phyloP scores from a whole-genome alignment of 306 rosid species.

The Malus sylvestris region DNA sequence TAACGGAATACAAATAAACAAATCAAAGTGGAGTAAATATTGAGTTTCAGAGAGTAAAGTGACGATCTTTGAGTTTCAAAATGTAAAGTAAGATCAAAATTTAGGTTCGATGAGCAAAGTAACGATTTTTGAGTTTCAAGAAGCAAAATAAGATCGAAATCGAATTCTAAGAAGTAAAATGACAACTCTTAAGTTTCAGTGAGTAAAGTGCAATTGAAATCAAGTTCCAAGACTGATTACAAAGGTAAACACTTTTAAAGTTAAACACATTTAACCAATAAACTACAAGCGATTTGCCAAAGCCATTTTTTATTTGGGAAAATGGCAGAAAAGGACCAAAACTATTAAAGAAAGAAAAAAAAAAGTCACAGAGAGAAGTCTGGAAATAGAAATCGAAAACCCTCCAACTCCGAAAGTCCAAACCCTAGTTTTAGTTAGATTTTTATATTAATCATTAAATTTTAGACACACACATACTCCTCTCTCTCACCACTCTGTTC shows the following conservation, averaged over 20 bases:
- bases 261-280: neutral
- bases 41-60: too few relatives aligned
- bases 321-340: neutral
- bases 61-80: too few relatives aligned
- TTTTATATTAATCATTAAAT: neutral
- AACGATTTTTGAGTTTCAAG: too few relatives aligned
- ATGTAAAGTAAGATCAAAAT: too few relatives aligned
- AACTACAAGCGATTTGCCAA: neutral
- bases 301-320: neutral
- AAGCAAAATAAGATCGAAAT: too few relatives aligned
- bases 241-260: too few relatives aligned
- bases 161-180: too few relatives aligned
- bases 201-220: too few relatives aligned
- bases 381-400: neutral
- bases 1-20: too few relatives aligned
- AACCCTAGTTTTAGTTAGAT: conserved; percentile 21
- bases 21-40: too few relatives aligned
- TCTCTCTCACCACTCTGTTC: neutral
- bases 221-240: too few relatives aligned
- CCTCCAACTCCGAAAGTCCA: conserved; percentile 1
- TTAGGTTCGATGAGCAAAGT: fast-evolving
- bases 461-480: neutral
- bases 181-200: too few relatives aligned
- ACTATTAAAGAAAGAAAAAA: neutral
- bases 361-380: neutral